Evolutionary conservation across 345 rosid genomes (phyloP).

Genomic region (Xanthoceras sorbifolium): DNA sequence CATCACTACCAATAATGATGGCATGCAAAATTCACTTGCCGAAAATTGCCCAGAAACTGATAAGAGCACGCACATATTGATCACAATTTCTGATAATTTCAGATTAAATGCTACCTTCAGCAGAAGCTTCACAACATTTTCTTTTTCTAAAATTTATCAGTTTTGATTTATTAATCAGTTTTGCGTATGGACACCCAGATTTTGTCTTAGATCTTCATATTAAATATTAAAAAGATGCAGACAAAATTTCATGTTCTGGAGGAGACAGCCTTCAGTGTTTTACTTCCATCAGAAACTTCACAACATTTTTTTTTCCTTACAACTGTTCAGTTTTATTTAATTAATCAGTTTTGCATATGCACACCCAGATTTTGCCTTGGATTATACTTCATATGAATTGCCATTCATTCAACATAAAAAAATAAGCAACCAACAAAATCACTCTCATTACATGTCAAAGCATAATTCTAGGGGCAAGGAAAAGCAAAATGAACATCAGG

Average conservation of each 20-base stretch:
- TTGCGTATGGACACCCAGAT: not conserved
- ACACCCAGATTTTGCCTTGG: not conserved
- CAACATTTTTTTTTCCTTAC: not conserved
- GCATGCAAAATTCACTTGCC: not conserved
- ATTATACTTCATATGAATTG: not conserved
- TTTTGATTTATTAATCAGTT: not conserved
- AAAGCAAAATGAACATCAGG: not conserved
- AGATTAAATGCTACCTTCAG: not conserved
- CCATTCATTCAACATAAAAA: not conserved
- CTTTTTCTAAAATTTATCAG: not conserved
- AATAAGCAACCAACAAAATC: conserved; percentile 4
- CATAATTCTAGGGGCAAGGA: not conserved
- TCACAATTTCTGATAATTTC: not conserved
- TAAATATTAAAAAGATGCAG: not conserved
- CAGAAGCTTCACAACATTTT: not conserved
- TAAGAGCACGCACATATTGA: not conserved
- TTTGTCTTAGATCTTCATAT: not conserved
- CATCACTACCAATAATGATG: not conserved
- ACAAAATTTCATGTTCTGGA: not conserved
- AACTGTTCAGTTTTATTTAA: not conserved
- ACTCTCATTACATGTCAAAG: not conserved
- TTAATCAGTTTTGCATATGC: not conserved
- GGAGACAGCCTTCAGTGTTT: not conserved
- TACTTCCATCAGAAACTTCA: not conserved
- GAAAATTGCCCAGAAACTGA: not conserved